Percentiles rank a stretch among this genome's conserved stretches.
Evolutionary conservation across 2,329 filamentous ascomycete genomes (phyloP).

Genomic region (Lachnellula willkommii): DNA sequence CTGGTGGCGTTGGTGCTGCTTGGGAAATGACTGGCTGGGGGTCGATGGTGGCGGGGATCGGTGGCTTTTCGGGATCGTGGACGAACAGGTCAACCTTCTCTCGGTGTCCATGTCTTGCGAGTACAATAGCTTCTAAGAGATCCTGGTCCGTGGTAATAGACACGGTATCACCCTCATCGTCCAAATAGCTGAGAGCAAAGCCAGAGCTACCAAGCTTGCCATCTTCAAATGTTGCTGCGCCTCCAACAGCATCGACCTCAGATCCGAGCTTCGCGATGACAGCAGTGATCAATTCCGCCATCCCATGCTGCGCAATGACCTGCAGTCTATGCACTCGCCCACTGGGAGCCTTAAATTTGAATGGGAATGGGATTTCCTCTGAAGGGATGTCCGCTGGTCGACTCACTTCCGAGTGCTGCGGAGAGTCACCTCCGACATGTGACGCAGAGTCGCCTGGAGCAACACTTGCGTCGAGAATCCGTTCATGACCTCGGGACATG

Average conservation of each 20-base stretch:
- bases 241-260: constrained; percentile 80
- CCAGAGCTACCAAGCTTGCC: constrained; percentile 71
- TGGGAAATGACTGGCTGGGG: constrained; percentile 49
- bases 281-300: constrained; percentile 69
- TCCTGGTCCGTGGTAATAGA: constrained; percentile 96
- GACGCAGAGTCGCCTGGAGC: constrained; percentile 93
- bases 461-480: constrained; percentile 69
- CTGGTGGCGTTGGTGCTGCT: constrained; percentile 47
- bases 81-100: constrained; percentile 98
- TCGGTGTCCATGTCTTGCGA: constrained; percentile 69
- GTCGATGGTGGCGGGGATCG: constrained; percentile 61
- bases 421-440: constrained; percentile 77
- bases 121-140: constrained; percentile 78
- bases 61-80: constrained; percentile 86
- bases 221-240: constrained; percentile 70
- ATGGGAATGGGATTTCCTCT: constrained; percentile 79
- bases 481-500: constrained; percentile 57
- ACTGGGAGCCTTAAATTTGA: constrained; percentile 98
- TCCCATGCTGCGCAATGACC: constrained; percentile 71
- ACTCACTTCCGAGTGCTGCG: constrained; percentile 56
- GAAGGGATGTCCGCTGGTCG: constrained; percentile 50
- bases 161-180: constrained; percentile 94
- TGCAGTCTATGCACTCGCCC: constrained; percentile 92
- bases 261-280: constrained; percentile 79
- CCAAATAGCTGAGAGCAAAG: constrained; percentile 90